Percentiles rank a stretch among this genome's conserved stretches.
Evolutionary conservation across 192 early-diverging fungal species (phyloP).

Genomic region (Chytriomyces hyalinus): DNA sequence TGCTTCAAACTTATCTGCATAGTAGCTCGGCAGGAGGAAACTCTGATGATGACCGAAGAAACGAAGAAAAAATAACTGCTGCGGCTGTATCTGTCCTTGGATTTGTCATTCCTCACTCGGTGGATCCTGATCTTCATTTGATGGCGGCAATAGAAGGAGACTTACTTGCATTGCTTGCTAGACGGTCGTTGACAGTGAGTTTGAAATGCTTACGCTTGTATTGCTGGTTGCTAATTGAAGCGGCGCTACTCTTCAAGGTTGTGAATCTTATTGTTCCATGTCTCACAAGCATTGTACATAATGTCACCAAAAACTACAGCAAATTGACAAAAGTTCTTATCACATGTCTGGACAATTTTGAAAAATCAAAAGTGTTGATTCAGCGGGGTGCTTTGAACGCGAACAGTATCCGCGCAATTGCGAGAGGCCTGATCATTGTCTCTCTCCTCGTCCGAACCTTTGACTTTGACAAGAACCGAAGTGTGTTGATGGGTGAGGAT

Average conservation of each 20-base stretch:
- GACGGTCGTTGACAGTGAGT: slow-evolving; percentile 53
- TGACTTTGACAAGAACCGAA: slow-evolving; percentile 70
- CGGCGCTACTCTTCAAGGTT: slow-evolving; percentile 43
- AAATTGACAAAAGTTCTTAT: slow-evolving; percentile 41
- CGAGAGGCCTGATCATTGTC: slow-evolving; percentile 74
- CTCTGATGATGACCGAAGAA: slow-evolving; percentile 13
- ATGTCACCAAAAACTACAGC: slow-evolving; percentile 43
- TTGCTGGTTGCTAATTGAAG: background rate
- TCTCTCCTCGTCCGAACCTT: slow-evolving; percentile 77
- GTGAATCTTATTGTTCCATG: slow-evolving; percentile 73
- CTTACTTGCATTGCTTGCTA: slow-evolving; percentile 61
- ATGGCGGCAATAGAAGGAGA: slow-evolving; percentile 64
- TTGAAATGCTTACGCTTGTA: background rate
- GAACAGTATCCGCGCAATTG: slow-evolving; percentile 31
- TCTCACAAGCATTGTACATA: slow-evolving; percentile 70
- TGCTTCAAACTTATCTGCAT: slow-evolving; percentile 43
- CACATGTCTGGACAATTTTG: slow-evolving; percentile 36
- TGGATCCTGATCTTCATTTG: slow-evolving; percentile 60
- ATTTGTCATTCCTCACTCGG: slow-evolving; percentile 56
- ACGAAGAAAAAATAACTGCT: slow-evolving; percentile 29
- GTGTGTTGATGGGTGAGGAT: slow-evolving; percentile 20
- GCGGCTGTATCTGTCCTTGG: slow-evolving; percentile 50
- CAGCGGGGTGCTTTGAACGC: slow-evolving; percentile 16
- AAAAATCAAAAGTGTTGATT: slow-evolving; percentile 21
- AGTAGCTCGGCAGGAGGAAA: background rate